phyloP scores from a whole-genome alignment of 768 basidiomycete species.

The Termitomyces sp. region DNA sequence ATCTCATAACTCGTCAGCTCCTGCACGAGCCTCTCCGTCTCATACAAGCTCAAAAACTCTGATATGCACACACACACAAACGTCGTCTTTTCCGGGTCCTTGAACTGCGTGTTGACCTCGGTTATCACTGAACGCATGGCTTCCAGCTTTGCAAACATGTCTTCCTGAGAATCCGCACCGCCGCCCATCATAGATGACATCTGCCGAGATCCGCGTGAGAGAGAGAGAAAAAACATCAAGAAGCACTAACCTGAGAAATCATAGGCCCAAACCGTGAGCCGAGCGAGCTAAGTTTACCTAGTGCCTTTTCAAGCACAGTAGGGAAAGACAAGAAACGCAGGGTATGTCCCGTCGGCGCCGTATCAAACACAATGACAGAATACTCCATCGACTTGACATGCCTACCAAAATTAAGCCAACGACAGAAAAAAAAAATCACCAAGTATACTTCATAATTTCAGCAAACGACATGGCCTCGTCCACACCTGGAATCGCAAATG shows the following conservation, averaged over 20 bases:
- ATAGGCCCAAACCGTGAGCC: constrained; percentile 95
- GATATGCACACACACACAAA: constrained; percentile 99
- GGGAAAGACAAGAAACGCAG: constrained; percentile 99
- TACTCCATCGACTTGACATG: constrained; percentile 99
- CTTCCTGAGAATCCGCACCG: constrained; percentile 84
- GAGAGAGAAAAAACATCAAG: neutral
- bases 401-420: constrained; percentile 35
- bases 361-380: constrained; percentile 99
- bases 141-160: constrained; percentile 98
- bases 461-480: constrained; percentile 99
- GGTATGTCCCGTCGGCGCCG: constrained; percentile 97
- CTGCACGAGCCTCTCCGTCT: constrained; percentile 97
- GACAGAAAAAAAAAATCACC: too few relatives aligned
- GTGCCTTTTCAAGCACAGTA: constrained; percentile 92
- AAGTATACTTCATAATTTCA: constrained; percentile 99
- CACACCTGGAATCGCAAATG: constrained; percentile 98
- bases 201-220: constrained; percentile 24
- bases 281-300: constrained; percentile 91
- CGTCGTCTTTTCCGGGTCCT: constrained; percentile 99
- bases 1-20: constrained; percentile 93
- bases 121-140: constrained; percentile 96
- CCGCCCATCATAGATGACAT: constrained; percentile 98
- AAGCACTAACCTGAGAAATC: constrained; percentile 71
- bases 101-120: constrained; percentile 99
- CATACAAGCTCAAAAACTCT: constrained; percentile 96